A percentile compares a stretch with the other conserved stretches of the same genome.
phyloP scores from a whole-genome alignment of 2,329 filamentous ascomycete species.

The Aspergillus udagawae region DNA sequence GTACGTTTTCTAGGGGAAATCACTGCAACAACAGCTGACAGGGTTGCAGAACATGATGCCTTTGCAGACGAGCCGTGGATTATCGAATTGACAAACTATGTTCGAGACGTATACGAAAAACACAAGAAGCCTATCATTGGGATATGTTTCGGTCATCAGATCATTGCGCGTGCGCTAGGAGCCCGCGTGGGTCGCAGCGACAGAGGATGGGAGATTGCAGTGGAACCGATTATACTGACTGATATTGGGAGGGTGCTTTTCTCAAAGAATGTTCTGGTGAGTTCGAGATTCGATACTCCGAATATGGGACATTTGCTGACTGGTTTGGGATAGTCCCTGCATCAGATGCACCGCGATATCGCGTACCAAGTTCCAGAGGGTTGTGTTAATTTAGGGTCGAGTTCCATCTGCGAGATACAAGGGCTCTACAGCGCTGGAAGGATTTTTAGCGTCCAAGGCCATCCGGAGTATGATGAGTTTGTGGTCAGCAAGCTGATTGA shows the following conservation, averaged over 20 bases:
- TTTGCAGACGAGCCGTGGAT: conserved; percentile 47
- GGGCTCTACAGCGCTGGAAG: conserved; percentile 40
- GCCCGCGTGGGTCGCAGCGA: conserved; percentile 37
- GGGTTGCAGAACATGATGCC: conserved; percentile 32
- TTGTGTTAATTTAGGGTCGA: conserved; percentile 42
- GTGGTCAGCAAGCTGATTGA: conserved; percentile 35
- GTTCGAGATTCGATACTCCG: no score
- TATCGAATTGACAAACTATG: conserved; percentile 39
- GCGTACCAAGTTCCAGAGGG: conserved; percentile 39
- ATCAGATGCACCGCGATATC: conserved; percentile 50
- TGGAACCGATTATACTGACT: conserved; percentile 40
- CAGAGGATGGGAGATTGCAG: conserved; percentile 46
- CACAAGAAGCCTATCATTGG: conserved; percentile 37
- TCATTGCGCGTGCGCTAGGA: conserved; percentile 42
- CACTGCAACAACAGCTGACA: not conserved
- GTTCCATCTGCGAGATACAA: conserved; percentile 41
- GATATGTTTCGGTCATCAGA: conserved; percentile 50
- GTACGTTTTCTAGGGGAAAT: conserved; percentile 14
- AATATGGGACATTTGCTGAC: not conserved
- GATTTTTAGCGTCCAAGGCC: conserved; percentile 46
- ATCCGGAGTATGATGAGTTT: conserved; percentile 44
- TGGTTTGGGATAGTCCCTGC: conserved; percentile 18
- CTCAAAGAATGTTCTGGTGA: conserved; percentile 22
- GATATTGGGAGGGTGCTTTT: conserved; percentile 41
- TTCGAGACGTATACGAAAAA: conserved; percentile 22